Percentiles rank a stretch among this genome's conserved stretches.
Conservation (phyloP, 2,329 filamentous ascomycete genomes). For the Penicillium psychrosexuale region DNA sequence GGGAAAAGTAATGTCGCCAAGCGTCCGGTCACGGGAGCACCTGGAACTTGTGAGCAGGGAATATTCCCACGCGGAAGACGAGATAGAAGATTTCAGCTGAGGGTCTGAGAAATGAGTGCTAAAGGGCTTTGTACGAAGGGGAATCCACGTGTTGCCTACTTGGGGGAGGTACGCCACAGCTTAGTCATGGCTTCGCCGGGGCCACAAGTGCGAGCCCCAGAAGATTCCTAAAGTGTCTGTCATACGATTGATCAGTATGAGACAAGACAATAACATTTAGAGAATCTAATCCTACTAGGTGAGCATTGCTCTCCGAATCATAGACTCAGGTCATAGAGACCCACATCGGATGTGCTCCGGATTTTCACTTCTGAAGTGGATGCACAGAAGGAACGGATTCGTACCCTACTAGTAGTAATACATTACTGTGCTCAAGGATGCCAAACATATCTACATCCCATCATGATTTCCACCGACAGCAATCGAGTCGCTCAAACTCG, state of each 20-base stretch:
- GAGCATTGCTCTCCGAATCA: neutral
- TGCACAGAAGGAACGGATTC: too few relatives aligned
- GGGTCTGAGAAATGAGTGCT: neutral
- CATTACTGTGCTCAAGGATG: neutral
- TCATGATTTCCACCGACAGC: slow-evolving; percentile 3
- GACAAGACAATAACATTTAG: neutral
- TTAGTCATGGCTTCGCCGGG: slow-evolving; percentile 15
- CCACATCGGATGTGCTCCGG: slow-evolving; percentile 14
- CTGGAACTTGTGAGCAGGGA: neutral
- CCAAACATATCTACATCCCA: neutral
- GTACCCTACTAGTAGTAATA: neutral
- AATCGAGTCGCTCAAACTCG: slow-evolving; percentile 32
- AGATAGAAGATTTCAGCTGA: neutral
- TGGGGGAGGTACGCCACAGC: neutral
- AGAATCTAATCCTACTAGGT: neutral
- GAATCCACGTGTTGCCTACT: neutral
- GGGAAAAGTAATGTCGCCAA: slow-evolving; percentile 2
- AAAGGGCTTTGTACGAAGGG: neutral
- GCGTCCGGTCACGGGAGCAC: neutral
- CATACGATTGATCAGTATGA: neutral
- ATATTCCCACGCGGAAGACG: neutral
- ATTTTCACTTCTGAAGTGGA: neutral
- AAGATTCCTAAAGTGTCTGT: neutral
- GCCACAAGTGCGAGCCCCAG: neutral
- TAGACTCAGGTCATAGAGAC: neutral